Conservation (phyloP, 2,329 filamentous ascomycete genomes). For the Fusarium citri region DNA sequence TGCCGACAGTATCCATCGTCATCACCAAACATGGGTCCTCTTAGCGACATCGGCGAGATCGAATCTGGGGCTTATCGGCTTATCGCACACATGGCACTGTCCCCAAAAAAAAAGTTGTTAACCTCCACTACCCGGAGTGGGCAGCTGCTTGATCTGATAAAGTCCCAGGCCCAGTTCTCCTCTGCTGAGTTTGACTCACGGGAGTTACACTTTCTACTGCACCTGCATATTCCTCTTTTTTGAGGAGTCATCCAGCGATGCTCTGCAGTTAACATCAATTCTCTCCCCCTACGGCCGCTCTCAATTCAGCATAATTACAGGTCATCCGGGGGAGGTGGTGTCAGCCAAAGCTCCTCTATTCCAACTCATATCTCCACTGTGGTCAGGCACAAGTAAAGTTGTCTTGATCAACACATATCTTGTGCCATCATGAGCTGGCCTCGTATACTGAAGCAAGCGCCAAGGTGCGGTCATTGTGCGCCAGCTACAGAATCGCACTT, state of each 20-base stretch:
- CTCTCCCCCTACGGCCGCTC: conserved; percentile 36
- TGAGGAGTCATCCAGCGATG: conserved; percentile 30
- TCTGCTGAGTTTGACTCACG: conserved; percentile 35
- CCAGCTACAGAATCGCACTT: conserved; percentile 18
- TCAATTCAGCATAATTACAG: conserved; percentile 21
- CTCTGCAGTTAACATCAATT: conserved; percentile 38
- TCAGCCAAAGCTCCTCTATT: conserved; percentile 17
- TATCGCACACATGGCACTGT: conserved; percentile 35
- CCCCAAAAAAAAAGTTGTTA: conserved; percentile 16
- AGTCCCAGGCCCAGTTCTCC: conserved; percentile 6
- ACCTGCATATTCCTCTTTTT: neutral
- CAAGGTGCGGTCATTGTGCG: conserved; percentile 42
- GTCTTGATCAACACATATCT: neutral
- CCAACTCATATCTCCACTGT: conserved; percentile 1
- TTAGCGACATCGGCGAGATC: conserved; percentile 43
- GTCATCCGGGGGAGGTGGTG: conserved; percentile 38
- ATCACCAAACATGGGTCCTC: neutral
- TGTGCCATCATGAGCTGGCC: conserved; percentile 54
- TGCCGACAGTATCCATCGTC: conserved; percentile 19
- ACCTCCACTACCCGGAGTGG: conserved; percentile 31
- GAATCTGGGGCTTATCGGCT: conserved; percentile 43
- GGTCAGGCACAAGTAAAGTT: conserved; percentile 10
- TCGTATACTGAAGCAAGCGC: conserved; percentile 55
- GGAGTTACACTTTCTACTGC: neutral
- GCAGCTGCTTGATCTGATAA: conserved; percentile 27